Evolutionary conservation across 2,329 filamentous ascomycete species (phyloP), one percentile per base, ranked within the genome.

Genomic region (Hymenoscyphus infarciens): DNA sequence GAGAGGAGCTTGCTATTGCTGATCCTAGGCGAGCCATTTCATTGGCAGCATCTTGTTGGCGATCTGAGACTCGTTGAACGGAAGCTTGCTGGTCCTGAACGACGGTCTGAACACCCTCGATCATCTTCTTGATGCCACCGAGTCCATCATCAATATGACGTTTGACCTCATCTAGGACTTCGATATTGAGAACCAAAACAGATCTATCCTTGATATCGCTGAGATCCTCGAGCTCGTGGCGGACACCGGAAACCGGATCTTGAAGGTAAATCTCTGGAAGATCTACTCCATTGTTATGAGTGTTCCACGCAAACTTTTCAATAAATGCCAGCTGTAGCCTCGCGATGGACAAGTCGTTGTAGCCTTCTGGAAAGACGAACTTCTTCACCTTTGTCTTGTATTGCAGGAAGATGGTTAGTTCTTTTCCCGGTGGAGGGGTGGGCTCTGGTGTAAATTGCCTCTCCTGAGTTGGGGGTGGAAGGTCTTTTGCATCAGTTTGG

Each of bases 251-350:
- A 2, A 97, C 84, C 0, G 93, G 89, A 74, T 99, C 95, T 75
- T 99, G 95, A 16, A 99, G 95, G 75, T 99, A 97, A 16, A 99
- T 98, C 71, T 99, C 95, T 0, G 95, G 95, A 55, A 99, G 79
- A 74, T 99, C 95, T 15, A 87, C 86, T 7, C 95, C 95, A 71
- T 97, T 96, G 64, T 92, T 89, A 70, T 98, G 93, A 0, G 94
- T 97, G 71, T 97, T 98, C 93, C 96, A 99, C 0, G 94, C 95
- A 74, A 99, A 99, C 74, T 97, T 99, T 70, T 99, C 95, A 70
- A 99, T 99, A 71, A 99, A 99, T 0, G 95, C 94, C 31, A 99
- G 83, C 75, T 99, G 94, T 63, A 99, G 77, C 27, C 93, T 86
- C 1, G 92, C 92, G 63, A 97, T 88, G 2, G 91, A 94, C 11